Evolutionary conservation across 2,329 filamentous ascomycete species (phyloP).

Genomic region (Penicillium corylophilum): DNA sequence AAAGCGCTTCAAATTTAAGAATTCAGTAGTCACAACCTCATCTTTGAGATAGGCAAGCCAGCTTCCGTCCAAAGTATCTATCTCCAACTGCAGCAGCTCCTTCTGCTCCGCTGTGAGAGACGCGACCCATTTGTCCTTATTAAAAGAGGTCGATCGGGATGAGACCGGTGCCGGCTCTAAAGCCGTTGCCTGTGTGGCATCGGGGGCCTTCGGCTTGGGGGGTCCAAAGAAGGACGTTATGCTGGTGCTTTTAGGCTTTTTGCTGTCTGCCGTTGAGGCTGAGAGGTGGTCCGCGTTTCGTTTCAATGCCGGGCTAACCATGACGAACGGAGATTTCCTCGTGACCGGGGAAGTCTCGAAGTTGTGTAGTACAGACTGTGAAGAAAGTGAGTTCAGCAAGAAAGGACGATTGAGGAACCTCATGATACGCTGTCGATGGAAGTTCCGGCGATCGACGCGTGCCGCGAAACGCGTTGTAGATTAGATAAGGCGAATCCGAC

Average conservation of each 20-base stretch:
- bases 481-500: constrained; percentile 7
- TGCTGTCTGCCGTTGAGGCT: constrained; percentile 51
- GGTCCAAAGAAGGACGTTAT: constrained; percentile 88
- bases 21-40: constrained; percentile 74
- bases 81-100: constrained; percentile 79
- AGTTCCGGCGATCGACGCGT: constrained; percentile 14
- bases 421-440: not conserved
- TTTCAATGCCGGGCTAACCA: constrained; percentile 52
- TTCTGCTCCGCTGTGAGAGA: constrained; percentile 78
- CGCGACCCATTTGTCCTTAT: constrained; percentile 88
- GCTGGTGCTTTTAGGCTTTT: constrained; percentile 70
- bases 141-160: constrained; percentile 58
- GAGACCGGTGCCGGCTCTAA: constrained; percentile 8
- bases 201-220: constrained; percentile 54
- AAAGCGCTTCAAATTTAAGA: constrained; percentile 85
- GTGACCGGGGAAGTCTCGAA: not conserved
- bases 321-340: constrained; percentile 12
- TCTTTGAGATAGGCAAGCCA: constrained; percentile 90
- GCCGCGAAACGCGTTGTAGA: constrained; percentile 14
- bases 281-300: constrained; percentile 60
- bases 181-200: constrained; percentile 25
- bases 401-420: not conserved
- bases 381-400: not conserved
- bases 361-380: not conserved
- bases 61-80: constrained; percentile 85